phyloP scores from a whole-genome alignment of 2,329 filamentous ascomycete species.

The Colletotrichum liaoningense region DNA sequence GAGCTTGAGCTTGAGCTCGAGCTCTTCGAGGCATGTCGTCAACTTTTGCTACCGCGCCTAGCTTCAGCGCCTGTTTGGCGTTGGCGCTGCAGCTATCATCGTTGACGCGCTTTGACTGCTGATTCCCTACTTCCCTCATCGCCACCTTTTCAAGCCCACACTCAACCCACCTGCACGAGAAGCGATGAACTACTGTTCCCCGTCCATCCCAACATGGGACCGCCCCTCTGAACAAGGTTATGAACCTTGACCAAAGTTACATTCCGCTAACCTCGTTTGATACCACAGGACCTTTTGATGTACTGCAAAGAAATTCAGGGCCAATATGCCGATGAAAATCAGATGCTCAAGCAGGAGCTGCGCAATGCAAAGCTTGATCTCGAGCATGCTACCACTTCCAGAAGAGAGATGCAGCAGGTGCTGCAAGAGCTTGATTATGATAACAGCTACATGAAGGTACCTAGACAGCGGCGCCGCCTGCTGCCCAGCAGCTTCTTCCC shows the following conservation, averaged over 20 bases:
- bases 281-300: slow-evolving; percentile 57
- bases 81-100: neutral
- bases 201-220: neutral
- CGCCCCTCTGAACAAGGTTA: neutral
- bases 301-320: slow-evolving; percentile 59
- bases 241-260: neutral
- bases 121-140: slow-evolving; percentile 1
- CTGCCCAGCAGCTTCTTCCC: slow-evolving; percentile 13
- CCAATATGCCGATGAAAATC: slow-evolving; percentile 56
- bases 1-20: neutral
- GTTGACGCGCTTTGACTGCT: neutral
- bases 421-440: slow-evolving; percentile 51
- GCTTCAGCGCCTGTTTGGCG: neutral
- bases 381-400: slow-evolving; percentile 57
- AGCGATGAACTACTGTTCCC: slow-evolving; percentile 8
- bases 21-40: neutral
- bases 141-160: neutral
- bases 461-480: slow-evolving; percentile 37
- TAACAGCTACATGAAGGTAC: slow-evolving; percentile 60
- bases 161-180: neutral
- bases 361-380: slow-evolving; percentile 61
- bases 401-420: slow-evolving; percentile 62
- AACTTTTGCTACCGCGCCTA: neutral
- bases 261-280: slow-evolving; percentile 2
- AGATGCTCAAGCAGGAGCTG: slow-evolving; percentile 53